Evolutionary conservation across 148 eudicot genomes (phyloP).

Genomic region (Polygonum maritimum): DNA sequence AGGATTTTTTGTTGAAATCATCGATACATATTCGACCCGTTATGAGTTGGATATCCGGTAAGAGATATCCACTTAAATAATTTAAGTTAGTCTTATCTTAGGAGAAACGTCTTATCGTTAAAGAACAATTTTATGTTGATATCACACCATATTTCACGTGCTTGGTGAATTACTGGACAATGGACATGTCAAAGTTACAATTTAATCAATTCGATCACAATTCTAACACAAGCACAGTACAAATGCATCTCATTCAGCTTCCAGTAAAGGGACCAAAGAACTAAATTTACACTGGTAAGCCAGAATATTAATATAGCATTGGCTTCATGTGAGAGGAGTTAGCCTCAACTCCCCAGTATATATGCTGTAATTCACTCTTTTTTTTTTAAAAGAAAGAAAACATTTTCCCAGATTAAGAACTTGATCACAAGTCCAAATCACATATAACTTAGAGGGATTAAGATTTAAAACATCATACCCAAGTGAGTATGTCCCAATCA

Average conservation of each 20-base stretch:
- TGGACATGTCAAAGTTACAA: neutral
- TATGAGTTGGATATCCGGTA: no score
- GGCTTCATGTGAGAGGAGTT: neutral
- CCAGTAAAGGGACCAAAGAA: neutral
- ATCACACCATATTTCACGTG: no score
- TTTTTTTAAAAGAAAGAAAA: neutral
- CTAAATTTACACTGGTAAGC: neutral
- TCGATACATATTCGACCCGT: no score
- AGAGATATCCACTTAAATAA: no score
- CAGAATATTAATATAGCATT: neutral
- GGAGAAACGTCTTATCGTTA: no score
- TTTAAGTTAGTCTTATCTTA: no score
- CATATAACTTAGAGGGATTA: constrained; percentile 6
- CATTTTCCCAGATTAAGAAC: neutral
- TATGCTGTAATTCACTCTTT: neutral
- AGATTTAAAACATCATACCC: neutral
- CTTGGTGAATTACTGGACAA: neutral
- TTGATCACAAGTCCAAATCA: neutral
- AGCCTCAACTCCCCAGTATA: neutral
- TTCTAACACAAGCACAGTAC: neutral
- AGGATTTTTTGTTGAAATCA: no score
- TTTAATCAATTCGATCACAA: neutral
- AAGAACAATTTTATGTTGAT: no score
- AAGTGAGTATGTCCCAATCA: constrained; percentile 16
- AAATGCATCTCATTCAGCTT: neutral